Percentiles rank a stretch among this genome's conserved stretches.
Evolutionary conservation across 768 basidiomycete genomes (phyloP).

Genomic region (Udeniomyces megalosporus): DNA sequence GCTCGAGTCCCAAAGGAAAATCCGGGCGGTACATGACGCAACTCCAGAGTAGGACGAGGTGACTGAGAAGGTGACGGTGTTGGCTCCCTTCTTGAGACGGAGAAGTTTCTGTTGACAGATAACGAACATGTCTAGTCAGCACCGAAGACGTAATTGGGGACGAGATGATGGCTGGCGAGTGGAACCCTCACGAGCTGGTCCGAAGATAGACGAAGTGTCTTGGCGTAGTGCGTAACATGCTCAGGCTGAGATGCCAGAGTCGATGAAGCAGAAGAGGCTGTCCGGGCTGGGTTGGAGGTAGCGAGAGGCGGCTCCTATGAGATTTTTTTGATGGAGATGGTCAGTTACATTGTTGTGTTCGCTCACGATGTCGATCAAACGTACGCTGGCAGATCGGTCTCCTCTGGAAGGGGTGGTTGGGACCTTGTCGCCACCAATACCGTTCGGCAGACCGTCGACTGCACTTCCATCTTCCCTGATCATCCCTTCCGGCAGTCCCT

Average conservation of each 20-base stretch:
- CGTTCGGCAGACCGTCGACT: too few species aligned
- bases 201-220: constrained; percentile 80
- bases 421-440: too few species aligned
- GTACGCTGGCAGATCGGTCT: background rate
- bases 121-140: background rate
- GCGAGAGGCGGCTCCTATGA: constrained; percentile 5
- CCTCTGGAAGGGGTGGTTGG: too few species aligned
- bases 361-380: too few species aligned
- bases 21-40: constrained; percentile 72
- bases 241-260: background rate
- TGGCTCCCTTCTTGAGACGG: constrained; percentile 67
- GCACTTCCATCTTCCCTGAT: too few species aligned
- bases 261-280: background rate
- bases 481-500: too few species aligned
- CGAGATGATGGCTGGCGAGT: too few species aligned
- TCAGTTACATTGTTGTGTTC: too few species aligned
- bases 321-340: background rate
- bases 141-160: background rate
- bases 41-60: constrained; percentile 54
- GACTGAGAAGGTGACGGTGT: constrained; percentile 83
- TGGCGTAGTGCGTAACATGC: constrained; percentile 52
- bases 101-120: constrained; percentile 29
- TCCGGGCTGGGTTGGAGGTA: too few species aligned
- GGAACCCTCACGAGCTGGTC: constrained; percentile 65
- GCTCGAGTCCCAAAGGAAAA: constrained; percentile 90